Evolutionary conservation across 331 rosid genomes (phyloP).

Genomic region (Stylosanthes scabra): DNA sequence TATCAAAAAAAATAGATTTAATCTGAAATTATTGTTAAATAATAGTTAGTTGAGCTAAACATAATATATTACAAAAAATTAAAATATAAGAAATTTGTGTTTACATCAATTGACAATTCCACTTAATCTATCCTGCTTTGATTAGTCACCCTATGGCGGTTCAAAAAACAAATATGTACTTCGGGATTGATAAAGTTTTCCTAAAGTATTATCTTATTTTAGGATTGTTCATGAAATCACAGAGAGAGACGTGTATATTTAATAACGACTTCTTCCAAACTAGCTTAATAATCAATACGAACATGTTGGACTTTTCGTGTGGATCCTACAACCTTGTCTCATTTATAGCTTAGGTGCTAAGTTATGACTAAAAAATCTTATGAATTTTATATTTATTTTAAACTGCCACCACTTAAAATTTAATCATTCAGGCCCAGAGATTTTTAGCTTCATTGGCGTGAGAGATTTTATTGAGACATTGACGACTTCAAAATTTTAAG

Average conservation of each 20-base stretch:
- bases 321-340: conserved; percentile 35
- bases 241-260: conserved; percentile 5
- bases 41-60: too few species aligned
- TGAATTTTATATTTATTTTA: not conserved
- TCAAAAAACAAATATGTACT: conserved; percentile 12
- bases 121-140: conserved; percentile 4
- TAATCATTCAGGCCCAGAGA: too few species aligned
- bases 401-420: too few species aligned
- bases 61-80: too few species aligned
- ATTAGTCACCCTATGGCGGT: conserved; percentile 25
- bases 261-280: conserved; percentile 27
- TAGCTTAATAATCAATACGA: conserved; percentile 32
- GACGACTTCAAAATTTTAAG: too few species aligned
- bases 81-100: too few species aligned
- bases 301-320: conserved; percentile 17
- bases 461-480: too few species aligned
- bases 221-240: not conserved
- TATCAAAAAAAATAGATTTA: too few species aligned
- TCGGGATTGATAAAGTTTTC: not conserved
- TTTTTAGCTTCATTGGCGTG: too few species aligned
- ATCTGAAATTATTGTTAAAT: too few species aligned
- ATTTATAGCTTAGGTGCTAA: conserved; percentile 19
- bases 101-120: conserved; percentile 6
- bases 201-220: not conserved
- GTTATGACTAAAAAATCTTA: not conserved